Conservation (phyloP, 768 basidiomycete genomes). For the Plicaturopsis crispa region DNA sequence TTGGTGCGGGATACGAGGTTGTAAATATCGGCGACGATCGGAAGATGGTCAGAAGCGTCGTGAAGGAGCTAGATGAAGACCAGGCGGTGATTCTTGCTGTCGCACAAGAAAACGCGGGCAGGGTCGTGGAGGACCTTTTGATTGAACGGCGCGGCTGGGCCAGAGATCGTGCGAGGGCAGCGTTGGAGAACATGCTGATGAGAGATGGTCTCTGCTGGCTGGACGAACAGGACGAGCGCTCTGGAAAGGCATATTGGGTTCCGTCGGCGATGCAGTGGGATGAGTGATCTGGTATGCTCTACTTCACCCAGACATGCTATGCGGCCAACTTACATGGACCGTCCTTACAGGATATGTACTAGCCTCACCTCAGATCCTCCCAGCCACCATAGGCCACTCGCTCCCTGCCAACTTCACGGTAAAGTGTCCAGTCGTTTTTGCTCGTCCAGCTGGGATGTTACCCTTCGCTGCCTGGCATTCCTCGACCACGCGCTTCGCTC, state of each 20-base stretch:
- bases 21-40: conserved; percentile 59
- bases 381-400: too few relatives aligned
- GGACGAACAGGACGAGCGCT: conserved; percentile 75
- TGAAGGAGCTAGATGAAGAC: conserved; percentile 86
- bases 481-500: too few relatives aligned
- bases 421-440: too few relatives aligned
- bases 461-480: too few relatives aligned
- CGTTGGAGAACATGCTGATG: conserved; percentile 84
- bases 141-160: conserved; percentile 68
- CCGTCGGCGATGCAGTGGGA: conserved; percentile 87
- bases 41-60: conserved; percentile 84
- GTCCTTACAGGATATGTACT: too few relatives aligned
- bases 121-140: conserved; percentile 58
- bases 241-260: conserved; percentile 76
- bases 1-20: conserved; percentile 89
- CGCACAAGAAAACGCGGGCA: conserved; percentile 60
- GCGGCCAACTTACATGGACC: too few relatives aligned
- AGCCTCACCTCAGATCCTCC: too few relatives aligned
- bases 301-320: too few relatives aligned
- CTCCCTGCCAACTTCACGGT: too few relatives aligned
- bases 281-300: conserved; percentile 23
- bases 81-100: conserved; percentile 77
- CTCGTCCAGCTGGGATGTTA: too few relatives aligned
- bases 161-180: conserved; percentile 63
- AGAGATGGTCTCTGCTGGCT: conserved; percentile 93